These are phyloP conservation scores for Backusella macrospora DNA, from an alignment of 192 early-diverging fungal species.

Conservation along the genomic window DNA sequence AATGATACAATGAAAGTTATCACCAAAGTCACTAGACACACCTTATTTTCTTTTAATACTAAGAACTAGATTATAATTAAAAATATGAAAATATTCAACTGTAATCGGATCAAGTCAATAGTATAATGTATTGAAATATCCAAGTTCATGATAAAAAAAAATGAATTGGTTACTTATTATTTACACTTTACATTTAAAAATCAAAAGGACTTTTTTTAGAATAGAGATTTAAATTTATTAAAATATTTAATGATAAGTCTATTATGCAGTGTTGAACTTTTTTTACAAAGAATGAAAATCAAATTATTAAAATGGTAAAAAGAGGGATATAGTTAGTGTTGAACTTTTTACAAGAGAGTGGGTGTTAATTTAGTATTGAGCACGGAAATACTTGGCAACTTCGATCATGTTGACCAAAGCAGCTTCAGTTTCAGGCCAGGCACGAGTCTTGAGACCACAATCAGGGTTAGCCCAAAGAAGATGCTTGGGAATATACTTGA, in stretches of 20 bases:
- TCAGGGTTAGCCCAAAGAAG: slow-evolving; percentile 97
- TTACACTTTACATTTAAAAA: not conserved
- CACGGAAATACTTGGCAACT: slow-evolving; percentile 72
- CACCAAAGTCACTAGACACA: not conserved
- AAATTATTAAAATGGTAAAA: slow-evolving; percentile 14
- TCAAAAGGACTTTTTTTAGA: not conserved
- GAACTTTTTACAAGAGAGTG: slow-evolving; percentile 5
- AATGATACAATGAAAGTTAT: not conserved
- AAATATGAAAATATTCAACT: too few species aligned
- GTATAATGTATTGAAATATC: too few species aligned
- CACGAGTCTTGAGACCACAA: slow-evolving; percentile 96
- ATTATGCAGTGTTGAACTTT: slow-evolving; percentile 26
- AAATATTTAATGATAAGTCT: slow-evolving; percentile 14
- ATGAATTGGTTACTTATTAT: not conserved
- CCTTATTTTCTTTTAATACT: too few species aligned
- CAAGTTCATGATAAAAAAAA: not conserved
- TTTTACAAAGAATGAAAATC: slow-evolving; percentile 1
- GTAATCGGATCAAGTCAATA: too few species aligned
- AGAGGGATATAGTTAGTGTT: slow-evolving; percentile 11
- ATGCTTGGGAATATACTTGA: slow-evolving; percentile 79
- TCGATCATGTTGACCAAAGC: slow-evolving; percentile 85
- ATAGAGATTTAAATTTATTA: slow-evolving; percentile 12
- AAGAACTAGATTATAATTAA: too few species aligned
- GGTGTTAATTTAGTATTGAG: slow-evolving; percentile 25
- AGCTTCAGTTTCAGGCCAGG: slow-evolving; percentile 91